Evolutionary conservation across 371 early-diverging fungal species (phyloP).

Genomic region (Thermomucor indicae-seudaticae): DNA sequence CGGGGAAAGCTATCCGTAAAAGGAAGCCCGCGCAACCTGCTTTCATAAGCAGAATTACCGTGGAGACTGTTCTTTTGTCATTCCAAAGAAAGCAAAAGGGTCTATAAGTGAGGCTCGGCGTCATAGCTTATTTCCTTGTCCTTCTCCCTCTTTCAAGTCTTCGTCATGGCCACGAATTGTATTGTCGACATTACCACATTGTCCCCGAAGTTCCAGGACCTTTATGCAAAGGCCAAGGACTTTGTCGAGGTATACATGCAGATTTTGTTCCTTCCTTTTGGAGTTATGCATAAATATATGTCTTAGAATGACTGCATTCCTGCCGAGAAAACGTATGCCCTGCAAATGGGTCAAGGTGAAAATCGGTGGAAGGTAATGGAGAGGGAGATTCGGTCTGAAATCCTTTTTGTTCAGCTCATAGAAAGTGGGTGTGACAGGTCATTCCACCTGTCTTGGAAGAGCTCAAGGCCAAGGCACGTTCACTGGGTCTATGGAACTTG

Average conservation of each 20-base stretch:
- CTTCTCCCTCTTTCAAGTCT: not conserved
- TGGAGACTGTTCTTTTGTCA: slow-evolving; percentile 4
- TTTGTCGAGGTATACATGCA: slow-evolving; percentile 68
- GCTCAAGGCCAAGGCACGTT: slow-evolving; percentile 83
- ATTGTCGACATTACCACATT: slow-evolving; percentile 39
- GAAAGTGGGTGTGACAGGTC: slow-evolving; percentile 26
- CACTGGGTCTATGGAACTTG: slow-evolving; percentile 94
- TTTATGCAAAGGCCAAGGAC: slow-evolving; percentile 64
- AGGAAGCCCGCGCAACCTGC: no score
- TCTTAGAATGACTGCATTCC: slow-evolving; percentile 91
- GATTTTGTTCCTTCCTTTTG: slow-evolving; percentile 25
- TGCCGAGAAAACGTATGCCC: slow-evolving; percentile 72
- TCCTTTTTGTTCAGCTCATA: not conserved
- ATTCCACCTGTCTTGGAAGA: slow-evolving; percentile 83
- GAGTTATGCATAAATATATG: not conserved
- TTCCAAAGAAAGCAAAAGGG: no score
- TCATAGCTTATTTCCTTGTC: not conserved
- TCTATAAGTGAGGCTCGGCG: no score
- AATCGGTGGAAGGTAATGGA: slow-evolving; percentile 74
- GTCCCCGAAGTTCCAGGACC: slow-evolving; percentile 65
- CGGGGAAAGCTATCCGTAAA: no score
- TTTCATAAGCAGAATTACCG: not conserved
- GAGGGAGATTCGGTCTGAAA: not conserved
- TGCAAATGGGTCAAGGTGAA: slow-evolving; percentile 72
- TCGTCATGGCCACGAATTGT: slow-evolving; percentile 39